Base-by-base conservation (phyloP, 2,329 filamentous ascomycete species). In the Rhinocladiella mackenziei region DNA sequence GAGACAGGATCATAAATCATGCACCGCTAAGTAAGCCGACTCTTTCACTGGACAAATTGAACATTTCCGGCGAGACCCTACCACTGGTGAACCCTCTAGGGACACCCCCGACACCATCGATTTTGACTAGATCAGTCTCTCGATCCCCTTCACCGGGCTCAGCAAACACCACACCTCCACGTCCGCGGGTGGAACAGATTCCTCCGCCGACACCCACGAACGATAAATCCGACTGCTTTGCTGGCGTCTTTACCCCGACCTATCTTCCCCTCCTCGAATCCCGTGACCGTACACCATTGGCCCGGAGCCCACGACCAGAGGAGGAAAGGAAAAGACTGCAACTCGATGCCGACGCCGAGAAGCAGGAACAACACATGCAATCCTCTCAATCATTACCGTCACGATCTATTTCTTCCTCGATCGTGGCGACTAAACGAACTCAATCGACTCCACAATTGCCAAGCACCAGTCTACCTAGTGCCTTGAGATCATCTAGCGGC, bases 251-350 rank as follows among this genome's bases (percentile, higher is more conserved):
- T 29, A 55, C 48, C 6, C 50, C 55, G 3, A 37, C 22, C 5
- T 58, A 53, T 34, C 41, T 58, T 8, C 51, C 50, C 8, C 44
- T 57, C 3, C 49, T 59, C 10, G 51, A 57, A 8, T 52, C 48
- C 11, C 33, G 42, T 17, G 50, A 53, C 29, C 50, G 31, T 10
- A 14, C 15, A 5, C 39, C 43, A 14, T 19, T 29, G 5, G 32
- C 36, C 2, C 18, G 22, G 4, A 48, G 39, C 29, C 46, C 50
- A 6, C 39, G 41, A 15, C 39, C 39, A 9, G 43, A 50, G 15
- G 45, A 49, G 30, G 45, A 48, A 15, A 33, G 31, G 25, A 46
- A 49, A 32, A 39, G 37, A 17, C 36, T 49, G 4, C 39, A 43
- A 20, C 29, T 50, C 17, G 40, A 53, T 20, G 43, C 26, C 3